A percentile compares a stretch with the other conserved stretches of the same genome.
phyloP scores from a whole-genome alignment of 768 basidiomycete genomes.

The Boletus reticuloceps region DNA sequence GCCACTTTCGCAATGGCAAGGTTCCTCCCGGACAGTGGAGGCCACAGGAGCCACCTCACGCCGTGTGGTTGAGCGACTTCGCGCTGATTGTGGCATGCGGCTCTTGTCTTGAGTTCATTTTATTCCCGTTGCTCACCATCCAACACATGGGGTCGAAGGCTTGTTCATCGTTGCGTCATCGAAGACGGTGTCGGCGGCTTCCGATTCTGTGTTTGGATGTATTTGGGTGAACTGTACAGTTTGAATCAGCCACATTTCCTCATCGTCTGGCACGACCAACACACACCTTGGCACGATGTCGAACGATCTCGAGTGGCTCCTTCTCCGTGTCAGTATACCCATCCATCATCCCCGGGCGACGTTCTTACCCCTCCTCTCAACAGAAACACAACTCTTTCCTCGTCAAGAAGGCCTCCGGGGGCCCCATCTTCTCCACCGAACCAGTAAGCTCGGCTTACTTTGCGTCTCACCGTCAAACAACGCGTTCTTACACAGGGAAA shows the following conservation, averaged over 20 bases:
- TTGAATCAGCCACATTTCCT: conserved; percentile 29
- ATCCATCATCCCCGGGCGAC: background rate
- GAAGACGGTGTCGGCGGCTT: too few relatives aligned
- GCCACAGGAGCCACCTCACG: too few relatives aligned
- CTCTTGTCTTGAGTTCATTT: too few relatives aligned
- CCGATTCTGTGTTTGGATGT: conserved; percentile 17
- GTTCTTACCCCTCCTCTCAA: background rate
- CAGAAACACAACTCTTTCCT: conserved; percentile 85
- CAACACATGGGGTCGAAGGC: too few relatives aligned
- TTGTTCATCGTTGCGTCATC: too few relatives aligned
- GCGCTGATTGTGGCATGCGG: too few relatives aligned
- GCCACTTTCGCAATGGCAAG: too few relatives aligned
- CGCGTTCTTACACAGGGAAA: conserved; percentile 56
- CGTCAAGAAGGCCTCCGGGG: conserved; percentile 72
- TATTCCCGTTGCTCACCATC: too few relatives aligned
- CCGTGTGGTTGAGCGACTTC: too few relatives aligned
- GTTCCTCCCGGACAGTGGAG: too few relatives aligned
- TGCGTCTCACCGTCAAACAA: conserved; percentile 2
- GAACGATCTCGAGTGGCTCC: conserved; percentile 90
- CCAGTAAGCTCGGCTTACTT: conserved; percentile 47
- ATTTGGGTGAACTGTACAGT: conserved; percentile 34
- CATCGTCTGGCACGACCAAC: conserved; percentile 16
- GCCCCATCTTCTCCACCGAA: conserved; percentile 83
- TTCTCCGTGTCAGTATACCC: conserved; percentile 66
- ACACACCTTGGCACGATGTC: conserved; percentile 58